Evolutionary conservation across 257 asterid genomes (phyloP).

Genomic region (Dorcoceras hygrometricum): DNA sequence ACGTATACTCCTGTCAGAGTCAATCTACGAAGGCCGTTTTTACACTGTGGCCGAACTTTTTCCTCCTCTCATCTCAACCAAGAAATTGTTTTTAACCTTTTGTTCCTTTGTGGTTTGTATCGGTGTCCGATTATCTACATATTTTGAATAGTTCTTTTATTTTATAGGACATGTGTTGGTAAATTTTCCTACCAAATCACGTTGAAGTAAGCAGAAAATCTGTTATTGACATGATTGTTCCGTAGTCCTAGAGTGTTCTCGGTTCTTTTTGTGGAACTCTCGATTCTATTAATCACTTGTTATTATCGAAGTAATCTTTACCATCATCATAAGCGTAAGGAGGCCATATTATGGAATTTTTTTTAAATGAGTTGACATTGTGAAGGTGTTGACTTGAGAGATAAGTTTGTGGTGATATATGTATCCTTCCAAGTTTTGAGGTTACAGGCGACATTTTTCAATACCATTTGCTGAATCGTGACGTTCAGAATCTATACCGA

Average conservation of each 20-base stretch:
- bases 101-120: background rate
- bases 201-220: background rate
- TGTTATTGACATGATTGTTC: background rate
- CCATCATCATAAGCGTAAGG: background rate
- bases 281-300: background rate
- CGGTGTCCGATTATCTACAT: background rate
- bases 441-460: background rate
- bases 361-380: no score
- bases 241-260: background rate
- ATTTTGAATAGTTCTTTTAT: no score
- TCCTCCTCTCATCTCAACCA: background rate
- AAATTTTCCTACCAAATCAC: background rate
- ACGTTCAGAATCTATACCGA: background rate
- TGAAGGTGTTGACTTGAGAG: background rate
- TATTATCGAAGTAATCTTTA: no score
- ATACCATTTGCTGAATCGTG: background rate
- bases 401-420: background rate
- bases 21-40: background rate
- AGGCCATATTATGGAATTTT: background rate
- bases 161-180: background rate
- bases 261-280: background rate
- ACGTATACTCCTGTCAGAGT: background rate
- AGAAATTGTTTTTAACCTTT: background rate
- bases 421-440: background rate
- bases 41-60: background rate